Percentiles rank a stretch among this genome's conserved stretches.
phyloP scores from a whole-genome alignment of 129 eudicot species.

The Mikania micrantha region DNA sequence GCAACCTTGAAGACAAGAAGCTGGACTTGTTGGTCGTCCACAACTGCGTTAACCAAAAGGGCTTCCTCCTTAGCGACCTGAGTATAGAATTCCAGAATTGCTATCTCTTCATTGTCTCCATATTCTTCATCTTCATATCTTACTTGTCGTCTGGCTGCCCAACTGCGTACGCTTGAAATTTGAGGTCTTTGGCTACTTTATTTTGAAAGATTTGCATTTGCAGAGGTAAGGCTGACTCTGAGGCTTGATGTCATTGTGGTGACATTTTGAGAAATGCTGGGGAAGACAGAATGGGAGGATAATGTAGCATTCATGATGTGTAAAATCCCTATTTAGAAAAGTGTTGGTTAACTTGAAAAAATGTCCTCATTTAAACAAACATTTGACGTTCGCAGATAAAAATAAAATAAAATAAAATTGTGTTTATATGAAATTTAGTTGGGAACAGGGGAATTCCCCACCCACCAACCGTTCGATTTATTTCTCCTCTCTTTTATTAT shows the following conservation, averaged over 20 bases:
- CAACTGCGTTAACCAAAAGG: slow-evolving; percentile 56
- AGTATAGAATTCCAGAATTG: slow-evolving; percentile 58
- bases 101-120: slow-evolving; percentile 59
- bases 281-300: slow-evolving; percentile 29
- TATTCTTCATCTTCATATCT: slow-evolving; percentile 37
- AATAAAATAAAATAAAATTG: no score
- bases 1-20: slow-evolving; percentile 64
- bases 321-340: no score
- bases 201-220: slow-evolving; percentile 10
- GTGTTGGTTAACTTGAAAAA: no score
- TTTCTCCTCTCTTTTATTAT: no score
- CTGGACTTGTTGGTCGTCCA: slow-evolving; percentile 55
- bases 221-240: neutral
- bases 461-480: no score
- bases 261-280: slow-evolving; percentile 18
- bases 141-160: slow-evolving; percentile 57
- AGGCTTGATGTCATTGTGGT: slow-evolving; percentile 10
- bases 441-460: no score
- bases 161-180: slow-evolving; percentile 3
- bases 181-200: neutral
- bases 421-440: no score
- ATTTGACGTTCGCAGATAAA: no score
- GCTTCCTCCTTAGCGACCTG: slow-evolving; percentile 53
- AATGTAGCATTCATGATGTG: slow-evolving; percentile 24
- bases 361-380: no score